Percentiles rank a stretch among this genome's conserved stretches.
These are phyloP conservation scores for Alternaria gansuensis DNA, from an alignment of 2,329 filamentous ascomycete genomes.

Conservation along the genomic window DNA sequence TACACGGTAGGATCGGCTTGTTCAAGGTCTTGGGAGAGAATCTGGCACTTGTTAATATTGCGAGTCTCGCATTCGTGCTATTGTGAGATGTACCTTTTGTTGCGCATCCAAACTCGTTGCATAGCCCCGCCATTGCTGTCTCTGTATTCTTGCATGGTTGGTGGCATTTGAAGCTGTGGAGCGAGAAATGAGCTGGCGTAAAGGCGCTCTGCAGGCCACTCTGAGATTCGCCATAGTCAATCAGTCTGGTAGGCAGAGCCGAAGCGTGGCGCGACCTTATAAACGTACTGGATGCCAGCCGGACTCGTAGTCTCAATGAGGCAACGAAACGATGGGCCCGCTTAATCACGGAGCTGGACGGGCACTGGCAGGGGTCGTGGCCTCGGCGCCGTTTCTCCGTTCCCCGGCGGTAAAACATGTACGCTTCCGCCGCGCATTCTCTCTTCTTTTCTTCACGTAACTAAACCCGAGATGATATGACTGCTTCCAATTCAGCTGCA, in stretches of 20 bases:
- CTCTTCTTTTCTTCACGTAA: constrained; percentile 66
- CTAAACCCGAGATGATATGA: constrained; percentile 83
- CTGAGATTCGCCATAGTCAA: constrained; percentile 55
- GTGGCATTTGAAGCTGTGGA: constrained; percentile 40
- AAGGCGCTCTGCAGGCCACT: constrained; percentile 52
- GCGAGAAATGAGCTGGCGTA: constrained; percentile 47
- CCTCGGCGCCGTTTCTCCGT: constrained; percentile 21
- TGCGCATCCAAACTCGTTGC: constrained; percentile 58
- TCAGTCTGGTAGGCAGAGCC: constrained; percentile 18
- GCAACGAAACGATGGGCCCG: constrained; percentile 35
- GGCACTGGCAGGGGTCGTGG: constrained; percentile 17
- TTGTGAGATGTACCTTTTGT: constrained; percentile 55
- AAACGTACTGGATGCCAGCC: constrained; percentile 28
- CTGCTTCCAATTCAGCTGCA: constrained; percentile 65
- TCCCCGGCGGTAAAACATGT: constrained; percentile 34
- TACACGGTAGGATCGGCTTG: constrained; percentile 87
- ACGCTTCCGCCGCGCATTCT: constrained; percentile 25
- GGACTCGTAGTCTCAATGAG: constrained; percentile 37
- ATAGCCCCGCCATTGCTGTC: constrained; percentile 52
- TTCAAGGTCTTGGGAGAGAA: constrained; percentile 80
- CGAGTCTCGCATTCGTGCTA: background rate
- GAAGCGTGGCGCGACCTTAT: constrained; percentile 32
- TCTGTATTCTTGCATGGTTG: constrained; percentile 44
- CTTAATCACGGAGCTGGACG: constrained; percentile 28
- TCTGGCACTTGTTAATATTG: constrained; percentile 59